Evolutionary conservation across 139 green algal genomes (phyloP).

Genomic region (Chlamydomonas eustigma): DNA sequence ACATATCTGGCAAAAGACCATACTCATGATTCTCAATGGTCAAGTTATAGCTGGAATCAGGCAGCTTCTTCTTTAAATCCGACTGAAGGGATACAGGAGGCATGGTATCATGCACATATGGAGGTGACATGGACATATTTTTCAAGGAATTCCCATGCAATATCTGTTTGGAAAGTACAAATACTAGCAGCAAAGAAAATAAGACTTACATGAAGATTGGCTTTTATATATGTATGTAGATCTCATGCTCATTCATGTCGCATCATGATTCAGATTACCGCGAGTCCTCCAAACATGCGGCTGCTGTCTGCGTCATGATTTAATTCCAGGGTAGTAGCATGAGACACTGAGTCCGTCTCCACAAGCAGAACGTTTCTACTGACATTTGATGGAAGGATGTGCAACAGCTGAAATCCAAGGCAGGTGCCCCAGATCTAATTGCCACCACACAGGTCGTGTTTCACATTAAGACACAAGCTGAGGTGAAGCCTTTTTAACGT

Average conservation of each 20-base stretch:
- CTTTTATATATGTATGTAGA: neutral
- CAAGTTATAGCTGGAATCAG: conserved; percentile 58
- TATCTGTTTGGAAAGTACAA: no score
- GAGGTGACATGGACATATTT: no score
- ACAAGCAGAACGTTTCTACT: conserved; percentile 71
- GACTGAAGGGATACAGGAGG: conserved; percentile 22
- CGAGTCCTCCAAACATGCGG: conserved; percentile 32
- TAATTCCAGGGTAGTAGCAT: conserved; percentile 57
- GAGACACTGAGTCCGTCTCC: conserved; percentile 65
- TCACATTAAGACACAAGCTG: no score
- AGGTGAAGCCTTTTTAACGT: no score
- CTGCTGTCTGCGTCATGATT: conserved; percentile 20
- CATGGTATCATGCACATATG: no score
- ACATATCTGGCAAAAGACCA: conserved; percentile 66
- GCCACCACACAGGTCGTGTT: no score
- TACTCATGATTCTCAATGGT: conserved; percentile 79
- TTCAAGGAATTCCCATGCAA: no score
- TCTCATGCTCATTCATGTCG: neutral
- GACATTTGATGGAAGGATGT: conserved; percentile 74
- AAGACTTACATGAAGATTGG: no score
- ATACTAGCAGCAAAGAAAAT: no score
- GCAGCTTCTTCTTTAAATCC: conserved; percentile 47
- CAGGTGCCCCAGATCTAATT: conserved; percentile 63
- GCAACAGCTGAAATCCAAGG: conserved; percentile 81
- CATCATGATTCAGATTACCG: neutral